Evolutionary conservation across 2,329 filamentous ascomycete genomes (phyloP), one percentile per base, ranked within the genome.

Genomic region (Arthrinium phaeospermum): DNA sequence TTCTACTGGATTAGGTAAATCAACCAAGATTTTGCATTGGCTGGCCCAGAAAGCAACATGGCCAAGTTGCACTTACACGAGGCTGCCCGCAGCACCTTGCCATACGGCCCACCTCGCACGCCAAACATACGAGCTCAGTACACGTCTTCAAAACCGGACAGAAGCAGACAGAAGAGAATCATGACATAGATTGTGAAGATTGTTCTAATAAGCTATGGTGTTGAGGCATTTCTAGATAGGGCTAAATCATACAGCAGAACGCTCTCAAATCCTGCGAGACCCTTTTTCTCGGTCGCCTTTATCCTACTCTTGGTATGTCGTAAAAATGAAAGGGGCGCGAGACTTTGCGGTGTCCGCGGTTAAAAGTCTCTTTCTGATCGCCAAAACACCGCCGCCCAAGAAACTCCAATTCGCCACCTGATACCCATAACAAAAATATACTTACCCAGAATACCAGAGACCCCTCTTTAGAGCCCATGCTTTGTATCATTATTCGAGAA

Each of bases 201-300:
- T 64, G 57, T 37, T 64, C 57, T 64, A 64, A 64, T 64, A 64
- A 61, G 57, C 57, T 64, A 64, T 64, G 34, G n/a, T 41, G 57
- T 41, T 37, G 34, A 41, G 19, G 57, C 57, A 64, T 41, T 64
- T 41, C 57, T 64, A 64, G 57, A n/a, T 24, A 24, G 57, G 10
- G 57, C 57, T n/a, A 41, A 41, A 64, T 64, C 57, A 41, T 64
- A 64, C 34, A 64, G 37, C 30, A 64, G 34, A 64, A 64, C 57
- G 57, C 57, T 64, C 27, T 41, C 57, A 64, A 64, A 64, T 64
- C 57, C 57, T 64, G 57, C 57, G 16, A 41, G 57, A 41, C 34
- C 57, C 16, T n/a, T 41, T 27, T 24, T n/a, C 30, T 64, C 30
- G 34, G 34, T 64, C 41, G 57, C 57, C 57, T 64, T 64, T 61